A percentile compares a stretch with the other conserved stretches of the same genome.
These are phyloP conservation scores for Alternaria sp. DNA, from an alignment of 2,329 filamentous ascomycete genomes.

Conservation along the genomic window DNA sequence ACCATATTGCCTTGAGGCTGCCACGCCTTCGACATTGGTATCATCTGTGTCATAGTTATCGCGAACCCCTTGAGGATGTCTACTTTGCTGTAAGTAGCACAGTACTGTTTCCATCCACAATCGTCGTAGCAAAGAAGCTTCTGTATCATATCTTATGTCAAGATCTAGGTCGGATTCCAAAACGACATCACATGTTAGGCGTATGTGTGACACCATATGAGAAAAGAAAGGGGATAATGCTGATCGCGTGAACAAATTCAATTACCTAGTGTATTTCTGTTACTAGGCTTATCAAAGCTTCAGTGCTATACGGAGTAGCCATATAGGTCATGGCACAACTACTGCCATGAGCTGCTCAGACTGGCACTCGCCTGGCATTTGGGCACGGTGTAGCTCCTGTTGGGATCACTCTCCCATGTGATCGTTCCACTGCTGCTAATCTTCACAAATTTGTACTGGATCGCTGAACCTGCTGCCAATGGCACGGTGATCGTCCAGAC, in stretches of 20 bases:
- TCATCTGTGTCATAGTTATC: background rate
- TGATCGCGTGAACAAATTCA: background rate
- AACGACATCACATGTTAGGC: background rate
- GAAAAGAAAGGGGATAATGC: background rate
- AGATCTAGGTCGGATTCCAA: background rate
- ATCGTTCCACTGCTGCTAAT: conserved; percentile 56
- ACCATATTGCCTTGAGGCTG: conserved; percentile 6
- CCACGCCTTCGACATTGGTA: background rate
- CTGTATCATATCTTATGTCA: background rate
- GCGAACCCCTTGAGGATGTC: background rate
- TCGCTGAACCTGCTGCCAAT: conserved; percentile 51
- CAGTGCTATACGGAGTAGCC: background rate
- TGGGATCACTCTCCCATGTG: conserved; percentile 58
- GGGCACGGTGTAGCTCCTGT: conserved; percentile 53
- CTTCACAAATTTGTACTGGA: conserved; percentile 59
- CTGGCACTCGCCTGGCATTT: conserved; percentile 35
- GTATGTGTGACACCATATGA: background rate
- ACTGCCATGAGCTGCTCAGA: conserved; percentile 35
- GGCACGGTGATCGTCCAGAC: conserved; percentile 58
- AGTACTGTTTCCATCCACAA: background rate
- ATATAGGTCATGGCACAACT: background rate
- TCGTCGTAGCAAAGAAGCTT: background rate
- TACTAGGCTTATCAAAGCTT: background rate
- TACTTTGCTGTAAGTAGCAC: background rate
- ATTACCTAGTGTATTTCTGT: background rate